Base-by-base conservation (phyloP, 2,329 filamentous ascomycete genomes). In the Xylaria sp. region DNA sequence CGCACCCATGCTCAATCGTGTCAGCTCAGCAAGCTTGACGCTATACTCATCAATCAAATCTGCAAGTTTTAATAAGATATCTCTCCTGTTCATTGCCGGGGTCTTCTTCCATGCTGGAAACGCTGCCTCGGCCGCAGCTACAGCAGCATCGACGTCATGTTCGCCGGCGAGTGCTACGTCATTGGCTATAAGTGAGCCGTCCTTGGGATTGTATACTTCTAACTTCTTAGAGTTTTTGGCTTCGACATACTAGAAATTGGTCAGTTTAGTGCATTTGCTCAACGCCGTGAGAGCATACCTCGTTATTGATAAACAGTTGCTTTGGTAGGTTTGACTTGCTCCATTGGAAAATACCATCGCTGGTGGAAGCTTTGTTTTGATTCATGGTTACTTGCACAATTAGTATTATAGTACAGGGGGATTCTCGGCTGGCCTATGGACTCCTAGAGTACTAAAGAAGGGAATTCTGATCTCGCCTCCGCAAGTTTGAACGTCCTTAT, bases 171-270 rank as follows among this genome's bases (percentile, higher is more conserved):
- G 72, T 9, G 78, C 76, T 15, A 88, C 81, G 52, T 86, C 81
- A 67, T 85, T 79, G n/a, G 84, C 81, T 1, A 88, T 81, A 10
- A 86, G 74, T 2, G 82, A 81, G 62, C 82, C 82, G 73, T 87
- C 82, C 59, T 81, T 83, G 10, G 86, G 86, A 70, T 84, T 87
- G 77, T 80, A 77, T 4, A 86, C 76, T n/a, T 81, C 78, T 46
- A 87, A 79, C 61, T 83, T 87, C 74, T 84, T 83, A 34, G 77
- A 67, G 72, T 76, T 81, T 64, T 82, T 81, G 9, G 82, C 82
- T 62, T 82, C 82, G 64, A 82, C 76, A 64, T 82, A 78, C 73
- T 83, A 20, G 13, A 0, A 12, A 48, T 52, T 8, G 3, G 28
- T 70, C 25, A 70, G 66, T 34, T 12, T 13, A 39, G 7, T 0